Base-by-base conservation (phyloP, 768 basidiomycete genomes). In the Tremella yokohamensis region DNA sequence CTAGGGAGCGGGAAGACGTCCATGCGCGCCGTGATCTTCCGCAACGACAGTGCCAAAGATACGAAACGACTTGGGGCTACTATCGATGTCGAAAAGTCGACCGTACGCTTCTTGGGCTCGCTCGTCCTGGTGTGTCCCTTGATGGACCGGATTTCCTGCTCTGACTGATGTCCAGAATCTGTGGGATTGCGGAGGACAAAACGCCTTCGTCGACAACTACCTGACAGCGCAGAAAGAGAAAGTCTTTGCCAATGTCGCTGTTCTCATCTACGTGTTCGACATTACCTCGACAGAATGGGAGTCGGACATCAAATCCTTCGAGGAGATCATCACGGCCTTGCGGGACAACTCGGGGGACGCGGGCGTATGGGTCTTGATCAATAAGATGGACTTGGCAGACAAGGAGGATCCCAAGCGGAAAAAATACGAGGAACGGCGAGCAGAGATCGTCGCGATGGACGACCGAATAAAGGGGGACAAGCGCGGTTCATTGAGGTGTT, bases 131-230 rank as follows among this genome's bases (percentile, higher is more conserved):
- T 73, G 37, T 49, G 69, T 68, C 25, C 12, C 40, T 1, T 6
- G n/a, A 4, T 22, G 6, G n/a, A 6, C n/a, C 42, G 8, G 42
- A 11, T 40, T 11, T 18, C 39, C 15, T 15, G n/a, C 42, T 6
- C 4, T 45, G 15, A 18, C 15, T 45, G 15, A 47, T 29, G 22
- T 16, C 20, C 37, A 72, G 68, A 94, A 94, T 73, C 82, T 97
- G 4, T 97, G 94, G 94, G 96, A 99, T 78, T 97, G 96, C 66
- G 96, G 94, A 42, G 96, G 96, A 8, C 96, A 99, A 77, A 91
- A 96, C 74, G 84, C 91, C 13, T 98, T 96, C 81, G 92, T 98
- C 86, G 93, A 97, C 77, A 88, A 88, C 25, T 98, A 97, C 78
- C 87, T 99, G 57, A 86, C 87, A 37, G 84, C 87, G 0, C 91